Evolutionary conservation across 2,329 filamentous ascomycete genomes (phyloP).

Genomic region (Periconia digitata): DNA sequence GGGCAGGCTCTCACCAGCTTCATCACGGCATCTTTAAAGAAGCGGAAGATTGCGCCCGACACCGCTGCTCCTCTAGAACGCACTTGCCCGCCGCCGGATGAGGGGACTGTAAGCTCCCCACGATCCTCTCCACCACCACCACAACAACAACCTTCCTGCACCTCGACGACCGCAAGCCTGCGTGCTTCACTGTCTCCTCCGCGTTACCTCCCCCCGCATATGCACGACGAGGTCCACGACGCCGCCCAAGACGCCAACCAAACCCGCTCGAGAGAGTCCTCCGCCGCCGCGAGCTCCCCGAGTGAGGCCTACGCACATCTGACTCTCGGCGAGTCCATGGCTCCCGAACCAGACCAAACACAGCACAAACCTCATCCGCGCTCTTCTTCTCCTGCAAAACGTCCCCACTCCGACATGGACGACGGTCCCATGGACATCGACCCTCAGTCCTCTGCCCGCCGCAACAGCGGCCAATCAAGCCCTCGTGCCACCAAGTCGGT

Average conservation of each 20-base stretch:
- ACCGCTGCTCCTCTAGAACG: constrained; percentile 10
- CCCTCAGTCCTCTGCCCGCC: constrained; percentile 15
- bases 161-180: constrained; percentile 3
- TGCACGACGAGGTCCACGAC: constrained; percentile 55
- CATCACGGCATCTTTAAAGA: constrained; percentile 49
- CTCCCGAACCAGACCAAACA: constrained; percentile 26
- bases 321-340: constrained; percentile 46
- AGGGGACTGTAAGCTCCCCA: constrained; percentile 32
- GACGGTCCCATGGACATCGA: constrained; percentile 43
- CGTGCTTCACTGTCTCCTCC: constrained; percentile 41
- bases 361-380: constrained; percentile 36
- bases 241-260: constrained; percentile 27
- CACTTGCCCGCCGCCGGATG: constrained; percentile 29
- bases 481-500: constrained; percentile 30
- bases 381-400: constrained; percentile 58
- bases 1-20: constrained; percentile 39
- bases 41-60: constrained; percentile 47
- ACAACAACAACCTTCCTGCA: constrained; percentile 5
- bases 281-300: constrained; percentile 49
- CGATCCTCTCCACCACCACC: constrained; percentile 41
- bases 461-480: constrained; percentile 27
- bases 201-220: constrained; percentile 58
- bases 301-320: constrained; percentile 57
- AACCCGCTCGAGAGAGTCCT: constrained; percentile 28
- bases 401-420: constrained; percentile 58